Percentiles rank a stretch among this genome's conserved stretches.
Conservation (phyloP, 2,329 filamentous ascomycete genomes). For the Calonectria fujianensis region DNA sequence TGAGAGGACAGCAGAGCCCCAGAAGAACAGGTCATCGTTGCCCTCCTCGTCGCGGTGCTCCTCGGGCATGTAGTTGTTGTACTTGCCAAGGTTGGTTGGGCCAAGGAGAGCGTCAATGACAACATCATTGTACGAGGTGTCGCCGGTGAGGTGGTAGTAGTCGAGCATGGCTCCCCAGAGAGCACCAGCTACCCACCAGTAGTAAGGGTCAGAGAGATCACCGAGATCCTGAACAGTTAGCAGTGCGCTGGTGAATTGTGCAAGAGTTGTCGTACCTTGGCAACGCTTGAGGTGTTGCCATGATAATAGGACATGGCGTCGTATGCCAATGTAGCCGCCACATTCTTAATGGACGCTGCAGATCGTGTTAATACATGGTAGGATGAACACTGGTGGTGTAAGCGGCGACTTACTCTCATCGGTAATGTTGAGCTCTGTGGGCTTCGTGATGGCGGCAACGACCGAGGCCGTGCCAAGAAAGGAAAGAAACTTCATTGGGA, state of each 20-base stretch:
- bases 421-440: conserved; percentile 42
- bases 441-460: conserved; percentile 29
- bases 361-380: conserved; percentile 34
- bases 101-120: conserved; percentile 75
- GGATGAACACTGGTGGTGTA: neutral
- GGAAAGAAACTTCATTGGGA: conserved; percentile 38
- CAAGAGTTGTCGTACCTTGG: conserved; percentile 59
- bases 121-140: conserved; percentile 76
- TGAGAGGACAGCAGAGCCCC: conserved; percentile 80
- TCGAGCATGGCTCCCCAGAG: conserved; percentile 81
- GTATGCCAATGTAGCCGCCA: conserved; percentile 76
- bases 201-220: conserved; percentile 80
- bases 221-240: conserved; percentile 68
- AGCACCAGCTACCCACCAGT: conserved; percentile 80
- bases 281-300: conserved; percentile 74
- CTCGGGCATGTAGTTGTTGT: conserved; percentile 76
- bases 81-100: conserved; percentile 72
- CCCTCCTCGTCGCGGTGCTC: conserved; percentile 76
- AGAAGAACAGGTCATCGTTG: conserved; percentile 86
- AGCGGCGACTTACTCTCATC: conserved; percentile 43
- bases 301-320: conserved; percentile 79
- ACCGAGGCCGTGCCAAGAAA: conserved; percentile 31
- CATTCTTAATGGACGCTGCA: conserved; percentile 76
- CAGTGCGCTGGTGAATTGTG: neutral
- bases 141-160: conserved; percentile 80